phyloP scores from a whole-genome alignment of 2,329 filamentous ascomycete species.

The Ceratocystis ficicola region DNA sequence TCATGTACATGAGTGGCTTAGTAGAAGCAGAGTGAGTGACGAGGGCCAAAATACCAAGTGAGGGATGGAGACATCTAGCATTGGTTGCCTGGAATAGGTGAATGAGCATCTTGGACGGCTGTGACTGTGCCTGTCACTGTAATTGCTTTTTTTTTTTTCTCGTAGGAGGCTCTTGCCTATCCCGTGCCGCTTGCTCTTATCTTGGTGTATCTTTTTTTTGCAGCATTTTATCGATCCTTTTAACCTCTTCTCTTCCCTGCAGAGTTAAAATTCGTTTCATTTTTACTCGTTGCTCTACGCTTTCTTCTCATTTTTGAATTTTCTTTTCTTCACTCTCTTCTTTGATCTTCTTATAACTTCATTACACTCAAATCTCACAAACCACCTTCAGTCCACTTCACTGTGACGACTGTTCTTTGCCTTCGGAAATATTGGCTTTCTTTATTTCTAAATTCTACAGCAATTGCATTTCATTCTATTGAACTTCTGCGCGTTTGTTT shows the following conservation, averaged over 20 bases:
- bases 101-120: no score
- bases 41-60: no score
- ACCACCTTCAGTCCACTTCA: conserved; percentile 11
- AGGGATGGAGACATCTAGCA: no score
- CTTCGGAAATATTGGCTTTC: conserved; percentile 16
- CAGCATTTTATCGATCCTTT: conserved; percentile 4
- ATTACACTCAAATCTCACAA: not conserved
- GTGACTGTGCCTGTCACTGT: not conserved
- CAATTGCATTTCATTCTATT: conserved; percentile 23
- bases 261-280: conserved; percentile 21
- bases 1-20: no score
- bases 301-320: conserved; percentile 21
- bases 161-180: not conserved
- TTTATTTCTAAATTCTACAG: conserved; percentile 22
- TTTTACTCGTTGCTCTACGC: conserved; percentile 24
- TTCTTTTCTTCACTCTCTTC: conserved; percentile 21
- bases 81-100: no score
- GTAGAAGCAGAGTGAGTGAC: no score
- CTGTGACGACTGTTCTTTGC: conserved; percentile 12
- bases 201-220: conserved; percentile 23
- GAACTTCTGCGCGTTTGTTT: conserved; percentile 70
- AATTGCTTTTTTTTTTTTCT: not conserved
- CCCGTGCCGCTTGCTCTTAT: not conserved
- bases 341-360: conserved; percentile 8
- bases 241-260: conserved; percentile 2